Conservation (phyloP, 441 rosid genomes). For the Caryocar brasiliense region DNA sequence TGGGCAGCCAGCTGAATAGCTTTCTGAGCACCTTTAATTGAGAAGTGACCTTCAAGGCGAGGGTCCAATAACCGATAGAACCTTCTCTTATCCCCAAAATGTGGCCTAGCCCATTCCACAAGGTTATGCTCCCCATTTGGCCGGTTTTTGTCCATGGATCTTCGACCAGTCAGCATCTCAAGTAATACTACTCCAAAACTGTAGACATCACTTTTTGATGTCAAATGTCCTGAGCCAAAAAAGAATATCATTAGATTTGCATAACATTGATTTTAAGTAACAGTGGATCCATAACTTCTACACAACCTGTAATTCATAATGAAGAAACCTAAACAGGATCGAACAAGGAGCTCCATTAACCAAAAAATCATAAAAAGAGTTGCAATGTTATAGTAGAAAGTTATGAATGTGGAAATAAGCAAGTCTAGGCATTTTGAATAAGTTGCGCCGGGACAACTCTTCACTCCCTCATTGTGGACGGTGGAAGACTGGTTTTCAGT, state of each 20-base stretch:
- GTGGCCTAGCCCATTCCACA: slow-evolving; percentile 64
- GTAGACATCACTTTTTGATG: slow-evolving; percentile 67
- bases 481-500: no score
- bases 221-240: slow-evolving; percentile 41
- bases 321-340: neutral
- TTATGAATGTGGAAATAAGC: no score
- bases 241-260: slow-evolving; percentile 2
- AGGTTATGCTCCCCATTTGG: slow-evolving; percentile 66
- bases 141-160: slow-evolving; percentile 61
- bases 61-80: slow-evolving; percentile 48
- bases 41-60: slow-evolving; percentile 64
- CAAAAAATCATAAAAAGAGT: no score
- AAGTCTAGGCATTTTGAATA: no score
- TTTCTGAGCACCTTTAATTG: slow-evolving; percentile 56
- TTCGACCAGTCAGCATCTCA: slow-evolving; percentile 63
- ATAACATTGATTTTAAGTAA: neutral
- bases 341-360: no score
- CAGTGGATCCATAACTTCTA: neutral
- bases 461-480: no score
- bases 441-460: no score
- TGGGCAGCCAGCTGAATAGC: slow-evolving; percentile 55
- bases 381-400: no score
- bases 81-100: slow-evolving; percentile 49
- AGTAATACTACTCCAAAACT: slow-evolving; percentile 68
- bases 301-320: neutral